phyloP scores from a whole-genome alignment of 179 eudicot species.

The Patellifolia procumbens region DNA sequence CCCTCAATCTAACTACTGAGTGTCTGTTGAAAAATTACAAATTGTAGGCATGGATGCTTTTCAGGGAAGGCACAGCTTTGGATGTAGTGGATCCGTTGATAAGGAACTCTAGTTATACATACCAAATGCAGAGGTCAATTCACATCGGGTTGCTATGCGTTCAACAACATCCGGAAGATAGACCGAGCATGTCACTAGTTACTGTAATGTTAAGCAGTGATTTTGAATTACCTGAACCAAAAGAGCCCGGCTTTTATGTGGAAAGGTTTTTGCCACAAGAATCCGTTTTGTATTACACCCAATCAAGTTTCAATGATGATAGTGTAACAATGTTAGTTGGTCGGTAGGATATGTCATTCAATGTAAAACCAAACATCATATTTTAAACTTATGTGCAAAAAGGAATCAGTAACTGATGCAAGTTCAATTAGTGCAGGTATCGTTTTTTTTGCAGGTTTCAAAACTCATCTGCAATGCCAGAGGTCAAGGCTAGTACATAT shows the following conservation, averaged over 20 bases:
- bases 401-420: neutral
- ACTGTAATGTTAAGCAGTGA: conserved; percentile 21
- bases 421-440: too few relatives aligned
- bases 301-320: conserved; percentile 10
- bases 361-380: neutral
- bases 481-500: too few relatives aligned
- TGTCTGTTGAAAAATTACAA: neutral
- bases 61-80: conserved; percentile 13
- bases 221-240: conserved; percentile 13
- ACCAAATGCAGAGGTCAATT: conserved; percentile 16
- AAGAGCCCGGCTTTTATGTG: conserved; percentile 21
- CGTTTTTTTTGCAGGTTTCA: too few relatives aligned
- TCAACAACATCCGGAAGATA: conserved; percentile 27
- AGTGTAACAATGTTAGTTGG: conserved; percentile 13
- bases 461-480: too few relatives aligned
- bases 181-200: conserved; percentile 20
- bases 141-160: conserved; percentile 21
- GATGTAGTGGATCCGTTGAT: conserved; percentile 19
- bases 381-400: neutral
- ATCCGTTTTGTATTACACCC: neutral
- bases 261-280: conserved; percentile 15
- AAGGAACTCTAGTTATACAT: conserved; percentile 12
- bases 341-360: conserved; percentile 5
- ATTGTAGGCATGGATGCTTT: conserved; percentile 20
- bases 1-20: too few relatives aligned